These are phyloP conservation scores for Talaromyces islandicus DNA, from an alignment of 2,329 filamentous ascomycete genomes.

Conservation along the genomic window DNA sequence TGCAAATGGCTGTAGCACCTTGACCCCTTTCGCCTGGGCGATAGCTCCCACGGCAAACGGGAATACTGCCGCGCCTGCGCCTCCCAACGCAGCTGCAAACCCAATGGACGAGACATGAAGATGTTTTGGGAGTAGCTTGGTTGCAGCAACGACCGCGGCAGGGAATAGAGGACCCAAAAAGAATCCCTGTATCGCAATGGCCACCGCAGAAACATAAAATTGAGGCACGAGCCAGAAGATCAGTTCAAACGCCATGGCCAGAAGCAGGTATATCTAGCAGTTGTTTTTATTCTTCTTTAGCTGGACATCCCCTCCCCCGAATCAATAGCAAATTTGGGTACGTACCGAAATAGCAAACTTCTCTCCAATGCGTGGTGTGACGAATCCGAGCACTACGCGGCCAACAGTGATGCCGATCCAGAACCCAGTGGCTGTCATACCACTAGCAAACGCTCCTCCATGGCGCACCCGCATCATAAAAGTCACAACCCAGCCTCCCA, in stretches of 20 bases:
- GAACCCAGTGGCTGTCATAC: conserved; percentile 72
- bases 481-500: conserved; percentile 76
- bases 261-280: conserved; percentile 52
- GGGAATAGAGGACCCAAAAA: conserved; percentile 77
- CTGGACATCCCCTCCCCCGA: background rate
- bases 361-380: conserved; percentile 64
- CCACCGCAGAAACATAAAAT: conserved; percentile 67
- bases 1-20: conserved; percentile 56
- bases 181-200: conserved; percentile 68
- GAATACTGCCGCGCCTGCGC: conserved; percentile 55
- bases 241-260: conserved; percentile 60
- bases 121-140: conserved; percentile 66
- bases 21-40: conserved; percentile 51
- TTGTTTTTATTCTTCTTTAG: background rate
- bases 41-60: conserved; percentile 43
- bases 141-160: conserved; percentile 64
- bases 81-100: conserved; percentile 72
- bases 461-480: conserved; percentile 79
- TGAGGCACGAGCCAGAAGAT: conserved; percentile 77
- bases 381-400: conserved; percentile 65
- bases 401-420: conserved; percentile 79
- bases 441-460: conserved; percentile 63
- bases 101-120: conserved; percentile 76
- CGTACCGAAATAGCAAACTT: conserved; percentile 52
- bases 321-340: background rate